These are phyloP conservation scores for Pythium chondricola DNA, from an alignment of 352 stramenopile genomes.

Conservation along the genomic window DNA sequence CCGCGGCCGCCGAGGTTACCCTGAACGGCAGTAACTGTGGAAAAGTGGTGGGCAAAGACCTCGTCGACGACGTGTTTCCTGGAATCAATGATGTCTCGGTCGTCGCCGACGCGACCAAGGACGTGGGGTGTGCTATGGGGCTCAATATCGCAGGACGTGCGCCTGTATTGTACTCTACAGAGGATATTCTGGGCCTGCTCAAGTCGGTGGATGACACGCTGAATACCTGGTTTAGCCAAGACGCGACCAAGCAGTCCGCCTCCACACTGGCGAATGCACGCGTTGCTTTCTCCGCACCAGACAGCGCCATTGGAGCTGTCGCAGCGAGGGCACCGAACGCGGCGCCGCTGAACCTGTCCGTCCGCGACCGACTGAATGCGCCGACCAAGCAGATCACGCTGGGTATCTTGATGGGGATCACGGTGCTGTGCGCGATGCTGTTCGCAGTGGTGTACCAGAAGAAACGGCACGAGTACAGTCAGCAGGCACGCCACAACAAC, in stretches of 20 bases:
- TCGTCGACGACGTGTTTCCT: conserved; percentile 11
- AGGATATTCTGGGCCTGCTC: conserved; percentile 29
- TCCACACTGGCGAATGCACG: conserved; percentile 30
- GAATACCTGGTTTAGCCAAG: conserved; percentile 22
- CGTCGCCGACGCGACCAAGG: background rate
- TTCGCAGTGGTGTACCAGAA: conserved; percentile 47
- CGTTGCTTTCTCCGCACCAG: conserved; percentile 19
- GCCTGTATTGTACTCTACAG: conserved; percentile 3
- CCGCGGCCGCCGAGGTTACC: conserved; percentile 11
- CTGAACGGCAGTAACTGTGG: conserved; percentile 15
- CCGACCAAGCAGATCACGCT: conserved; percentile 58
- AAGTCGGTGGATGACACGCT: conserved; percentile 38
- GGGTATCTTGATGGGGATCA: conserved; percentile 48
- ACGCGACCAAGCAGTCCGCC: conserved; percentile 12
- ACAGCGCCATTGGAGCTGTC: background rate
- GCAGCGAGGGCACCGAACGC: background rate
- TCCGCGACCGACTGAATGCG: conserved; percentile 23
- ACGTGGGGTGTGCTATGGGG: conserved; percentile 15
- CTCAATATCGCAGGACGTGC: conserved; percentile 13
- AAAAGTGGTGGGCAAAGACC: conserved; percentile 1
- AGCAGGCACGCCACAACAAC: conserved; percentile 43
- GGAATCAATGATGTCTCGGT: background rate
- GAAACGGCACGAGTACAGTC: conserved; percentile 51
- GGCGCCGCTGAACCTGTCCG: background rate
- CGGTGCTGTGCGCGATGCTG: conserved; percentile 56